Evolutionary conservation across 1,139 yeast species (phyloP).

Genomic region (Candida gigantensis): DNA sequence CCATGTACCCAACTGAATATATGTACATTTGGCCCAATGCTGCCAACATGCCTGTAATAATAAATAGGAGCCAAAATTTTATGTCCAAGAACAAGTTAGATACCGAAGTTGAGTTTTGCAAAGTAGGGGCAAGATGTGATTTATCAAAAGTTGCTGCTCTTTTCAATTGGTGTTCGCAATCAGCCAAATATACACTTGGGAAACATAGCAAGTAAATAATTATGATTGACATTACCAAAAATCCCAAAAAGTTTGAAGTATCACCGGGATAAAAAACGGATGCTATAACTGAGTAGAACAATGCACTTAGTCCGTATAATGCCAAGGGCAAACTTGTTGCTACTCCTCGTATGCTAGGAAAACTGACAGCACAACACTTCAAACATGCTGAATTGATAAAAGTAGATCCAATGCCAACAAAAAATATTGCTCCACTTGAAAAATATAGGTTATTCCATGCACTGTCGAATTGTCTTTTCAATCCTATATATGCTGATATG

Average conservation of each 20-base stretch:
- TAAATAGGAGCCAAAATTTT: constrained; percentile 52
- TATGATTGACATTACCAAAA: constrained; percentile 44
- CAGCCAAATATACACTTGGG: constrained; percentile 51
- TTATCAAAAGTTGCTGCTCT: constrained; percentile 8
- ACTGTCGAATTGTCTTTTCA: constrained; percentile 47
- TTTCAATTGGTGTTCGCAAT: constrained; percentile 30
- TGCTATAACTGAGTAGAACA: constrained; percentile 53
- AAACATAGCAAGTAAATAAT: constrained; percentile 41
- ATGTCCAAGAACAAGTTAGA: constrained; percentile 26
- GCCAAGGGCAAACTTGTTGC: constrained; percentile 64
- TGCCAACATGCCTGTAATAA: constrained; percentile 51
- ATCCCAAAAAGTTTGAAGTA: constrained; percentile 50
- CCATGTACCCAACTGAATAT: constrained; percentile 62
- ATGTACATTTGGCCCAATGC: constrained; percentile 65
- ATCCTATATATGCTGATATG: constrained; percentile 45
- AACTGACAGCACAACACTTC: constrained; percentile 58
- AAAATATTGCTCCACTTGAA: constrained; percentile 39
- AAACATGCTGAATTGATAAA: constrained; percentile 52
- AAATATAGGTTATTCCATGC: constrained; percentile 29
- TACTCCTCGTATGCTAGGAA: constrained; percentile 57
- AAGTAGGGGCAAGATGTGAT: background rate
- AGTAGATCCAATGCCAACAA: constrained; percentile 58
- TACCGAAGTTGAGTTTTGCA: background rate
- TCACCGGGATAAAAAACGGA: constrained; percentile 51
- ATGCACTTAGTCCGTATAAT: constrained; percentile 59